These are phyloP conservation scores for Talaromyces sp. DNA, from an alignment of 2,329 filamentous ascomycete genomes.

Conservation along the genomic window DNA sequence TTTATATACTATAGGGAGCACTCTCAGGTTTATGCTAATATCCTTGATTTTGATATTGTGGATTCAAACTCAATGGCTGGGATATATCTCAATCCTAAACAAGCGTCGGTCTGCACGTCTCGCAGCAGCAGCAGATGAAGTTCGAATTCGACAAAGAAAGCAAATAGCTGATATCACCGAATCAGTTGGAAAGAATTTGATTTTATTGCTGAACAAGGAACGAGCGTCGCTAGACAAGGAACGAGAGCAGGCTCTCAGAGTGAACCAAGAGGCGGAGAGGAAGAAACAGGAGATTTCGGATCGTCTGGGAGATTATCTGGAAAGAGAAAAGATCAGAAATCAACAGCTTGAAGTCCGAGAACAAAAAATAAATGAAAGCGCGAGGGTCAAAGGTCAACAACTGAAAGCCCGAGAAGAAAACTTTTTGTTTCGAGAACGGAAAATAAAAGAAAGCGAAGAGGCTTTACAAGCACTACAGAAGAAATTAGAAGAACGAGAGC, in stretches of 20 bases:
- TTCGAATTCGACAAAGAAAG: neutral
- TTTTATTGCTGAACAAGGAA: neutral
- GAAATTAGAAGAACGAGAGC: neutral
- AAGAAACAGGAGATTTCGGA: neutral
- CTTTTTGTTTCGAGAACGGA: neutral
- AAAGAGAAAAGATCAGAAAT: neutral
- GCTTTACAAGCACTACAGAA: neutral
- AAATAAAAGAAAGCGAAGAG: neutral
- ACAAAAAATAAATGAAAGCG: neutral
- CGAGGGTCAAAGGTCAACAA: neutral
- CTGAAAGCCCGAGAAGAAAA: neutral
- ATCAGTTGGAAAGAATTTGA: slow-evolving; percentile 4
- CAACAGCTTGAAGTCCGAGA: too few species aligned
- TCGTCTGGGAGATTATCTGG: neutral
- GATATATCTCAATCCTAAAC: neutral
- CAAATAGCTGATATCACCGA: slow-evolving; percentile 3
- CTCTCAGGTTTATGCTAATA: slow-evolving; percentile 2
- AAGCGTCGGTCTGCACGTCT: slow-evolving; percentile 5
- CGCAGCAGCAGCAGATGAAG: neutral
- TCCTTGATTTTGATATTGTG: slow-evolving; percentile 3
- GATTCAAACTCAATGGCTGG: slow-evolving; percentile 8
- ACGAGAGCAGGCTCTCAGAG: neutral
- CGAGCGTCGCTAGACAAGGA: slow-evolving; percentile 1
- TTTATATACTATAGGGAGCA: slow-evolving; percentile 4
- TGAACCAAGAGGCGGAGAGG: neutral